Conservation (phyloP, 2,329 filamentous ascomycete species). For the Ophiognomonia clavigignenti-juglandacearum region DNA sequence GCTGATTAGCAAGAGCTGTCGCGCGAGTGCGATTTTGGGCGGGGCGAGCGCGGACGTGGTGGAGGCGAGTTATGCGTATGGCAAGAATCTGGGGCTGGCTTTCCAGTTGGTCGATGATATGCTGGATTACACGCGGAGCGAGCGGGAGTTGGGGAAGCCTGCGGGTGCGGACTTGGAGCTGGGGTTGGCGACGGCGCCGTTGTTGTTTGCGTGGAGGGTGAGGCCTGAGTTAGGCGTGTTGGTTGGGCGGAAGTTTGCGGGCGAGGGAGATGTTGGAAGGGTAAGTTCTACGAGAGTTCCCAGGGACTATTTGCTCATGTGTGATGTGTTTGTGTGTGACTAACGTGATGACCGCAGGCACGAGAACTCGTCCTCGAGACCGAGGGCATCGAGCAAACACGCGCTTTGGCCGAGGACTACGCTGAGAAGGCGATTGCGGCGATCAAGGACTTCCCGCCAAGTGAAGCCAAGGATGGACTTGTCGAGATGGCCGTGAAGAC, state of each 20-base stretch:
- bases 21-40: conserved; percentile 82
- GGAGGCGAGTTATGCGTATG: conserved; percentile 87
- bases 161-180: conserved; percentile 91
- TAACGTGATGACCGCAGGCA: conserved; percentile 51
- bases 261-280: conserved; percentile 77
- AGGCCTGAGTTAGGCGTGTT: conserved; percentile 78
- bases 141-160: conserved; percentile 84
- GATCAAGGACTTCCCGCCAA: conserved; percentile 83
- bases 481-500: conserved; percentile 94
- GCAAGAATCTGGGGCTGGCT: conserved; percentile 86
- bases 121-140: conserved; percentile 90
- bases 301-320: neutral
- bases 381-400: conserved; percentile 87
- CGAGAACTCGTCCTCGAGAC: conserved; percentile 78
- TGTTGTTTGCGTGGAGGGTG: conserved; percentile 93
- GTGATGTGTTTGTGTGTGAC: neutral
- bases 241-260: conserved; percentile 85
- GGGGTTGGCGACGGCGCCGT: conserved; percentile 85
- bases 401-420: conserved; percentile 85
- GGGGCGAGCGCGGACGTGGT: conserved; percentile 71
- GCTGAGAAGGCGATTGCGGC: conserved; percentile 80
- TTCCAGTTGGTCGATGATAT: conserved; percentile 98
- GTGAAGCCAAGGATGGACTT: conserved; percentile 87
- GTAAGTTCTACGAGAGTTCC: conserved; percentile 46
- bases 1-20: conserved; percentile 92